Evolutionary conservation across 257 asterid genomes (phyloP).

Genomic region (Apocynum venetum): DNA sequence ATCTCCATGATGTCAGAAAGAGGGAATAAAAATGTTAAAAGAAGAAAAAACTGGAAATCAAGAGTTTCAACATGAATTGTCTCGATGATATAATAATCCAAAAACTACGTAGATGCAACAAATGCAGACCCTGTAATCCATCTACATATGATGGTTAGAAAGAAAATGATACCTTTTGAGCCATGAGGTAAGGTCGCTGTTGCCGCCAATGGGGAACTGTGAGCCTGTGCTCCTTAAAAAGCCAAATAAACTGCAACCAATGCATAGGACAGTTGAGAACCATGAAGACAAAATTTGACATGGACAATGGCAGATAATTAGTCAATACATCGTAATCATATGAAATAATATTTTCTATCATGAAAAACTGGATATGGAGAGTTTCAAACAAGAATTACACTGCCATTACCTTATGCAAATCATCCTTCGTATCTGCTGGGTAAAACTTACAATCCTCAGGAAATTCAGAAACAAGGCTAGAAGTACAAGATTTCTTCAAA

Average conservation of each 20-base stretch:
- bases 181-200: constrained; percentile 72
- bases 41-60: not conserved
- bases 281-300: constrained; percentile 3
- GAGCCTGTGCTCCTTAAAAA: constrained; percentile 83
- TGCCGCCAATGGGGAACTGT: constrained; percentile 82
- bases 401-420: constrained; percentile 68
- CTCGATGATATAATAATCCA: not conserved
- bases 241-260: constrained; percentile 61
- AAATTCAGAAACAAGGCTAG: constrained; percentile 75
- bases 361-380: not conserved
- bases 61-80: not conserved
- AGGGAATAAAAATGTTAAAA: not conserved
- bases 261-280: constrained; percentile 8
- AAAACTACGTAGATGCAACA: not conserved
- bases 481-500: constrained; percentile 57
- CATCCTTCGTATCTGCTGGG: constrained; percentile 82
- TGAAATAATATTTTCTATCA: not conserved
- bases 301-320: not conserved
- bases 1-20: not conserved
- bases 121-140: not conserved
- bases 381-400: not conserved
- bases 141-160: not conserved
- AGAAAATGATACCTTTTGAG: constrained; percentile 61
- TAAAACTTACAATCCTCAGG: constrained; percentile 89
- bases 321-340: not conserved